phyloP scores from a whole-genome alignment of 2,329 filamentous ascomycete species.

The Nemania sp. region DNA sequence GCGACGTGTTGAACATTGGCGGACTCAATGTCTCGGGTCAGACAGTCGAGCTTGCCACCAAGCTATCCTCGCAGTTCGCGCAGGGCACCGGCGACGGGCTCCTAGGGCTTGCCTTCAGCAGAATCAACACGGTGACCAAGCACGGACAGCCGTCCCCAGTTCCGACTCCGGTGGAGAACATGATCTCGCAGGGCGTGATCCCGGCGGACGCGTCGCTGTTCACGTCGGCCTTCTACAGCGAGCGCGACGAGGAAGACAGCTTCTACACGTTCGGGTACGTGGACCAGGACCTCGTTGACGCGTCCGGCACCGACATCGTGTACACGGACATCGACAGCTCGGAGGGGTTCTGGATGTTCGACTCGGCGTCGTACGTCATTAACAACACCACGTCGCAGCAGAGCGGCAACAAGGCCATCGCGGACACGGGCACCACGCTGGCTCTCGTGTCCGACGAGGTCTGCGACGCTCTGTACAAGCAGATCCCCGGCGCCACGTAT shows the following conservation, averaged over 20 bases:
- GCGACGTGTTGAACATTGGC: conserved; percentile 66
- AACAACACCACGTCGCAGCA: conserved; percentile 53
- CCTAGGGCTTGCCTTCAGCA: conserved; percentile 67
- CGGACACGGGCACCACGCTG: conserved; percentile 73
- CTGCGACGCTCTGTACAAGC: conserved; percentile 64
- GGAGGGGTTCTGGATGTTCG: conserved; percentile 71
- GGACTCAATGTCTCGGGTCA: conserved; percentile 65
- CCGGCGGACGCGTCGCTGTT: conserved; percentile 60
- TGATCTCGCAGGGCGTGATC: conserved; percentile 58
- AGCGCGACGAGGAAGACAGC: conserved; percentile 50
- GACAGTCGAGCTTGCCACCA: conserved; percentile 66
- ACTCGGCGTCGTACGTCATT: conserved; percentile 59
- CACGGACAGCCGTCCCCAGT: conserved; percentile 51
- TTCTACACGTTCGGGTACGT: conserved; percentile 78
- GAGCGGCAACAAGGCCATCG: conserved; percentile 66
- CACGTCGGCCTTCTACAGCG: conserved; percentile 64
- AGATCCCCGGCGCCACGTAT: conserved; percentile 65
- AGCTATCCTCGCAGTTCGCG: conserved; percentile 61
- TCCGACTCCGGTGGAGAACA: conserved; percentile 68
- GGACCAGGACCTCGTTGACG: conserved; percentile 61
- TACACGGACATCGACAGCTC: conserved; percentile 67
- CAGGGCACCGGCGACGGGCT: conserved; percentile 64
- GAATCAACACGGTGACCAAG: conserved; percentile 63
- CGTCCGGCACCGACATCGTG: conserved; percentile 56
- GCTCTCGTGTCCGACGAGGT: conserved; percentile 65